phyloP scores from a whole-genome alignment of 805 yeast genomes.

The Maudiozyma bulderi region DNA sequence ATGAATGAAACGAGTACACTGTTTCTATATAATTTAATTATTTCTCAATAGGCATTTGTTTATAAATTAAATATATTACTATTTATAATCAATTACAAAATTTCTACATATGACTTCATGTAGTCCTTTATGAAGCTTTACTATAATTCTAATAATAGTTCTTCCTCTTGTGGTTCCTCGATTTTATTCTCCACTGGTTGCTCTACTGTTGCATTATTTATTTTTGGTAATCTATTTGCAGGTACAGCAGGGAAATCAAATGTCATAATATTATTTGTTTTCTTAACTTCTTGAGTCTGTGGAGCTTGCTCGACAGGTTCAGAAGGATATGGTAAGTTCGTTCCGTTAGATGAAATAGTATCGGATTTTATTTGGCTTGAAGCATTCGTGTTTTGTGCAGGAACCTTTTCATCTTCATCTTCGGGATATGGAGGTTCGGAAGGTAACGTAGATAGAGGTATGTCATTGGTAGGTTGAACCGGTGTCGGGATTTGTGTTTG shows the following conservation, averaged over 20 bases:
- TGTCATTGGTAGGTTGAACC: background rate
- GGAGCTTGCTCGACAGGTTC: constrained; percentile 6
- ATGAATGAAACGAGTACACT: too few relatives aligned
- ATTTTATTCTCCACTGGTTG: constrained; percentile 11
- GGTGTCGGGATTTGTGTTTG: background rate
- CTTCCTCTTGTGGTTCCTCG: constrained; percentile 18
- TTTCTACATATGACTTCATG: too few relatives aligned
- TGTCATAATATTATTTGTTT: constrained; percentile 25
- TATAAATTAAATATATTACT: background rate
- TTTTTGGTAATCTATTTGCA: constrained; percentile 16
- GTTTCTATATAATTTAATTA: too few relatives aligned
- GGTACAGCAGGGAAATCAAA: constrained; percentile 37
- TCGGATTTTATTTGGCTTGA: constrained; percentile 17
- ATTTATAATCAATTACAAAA: background rate
- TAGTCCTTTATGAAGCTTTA: background rate
- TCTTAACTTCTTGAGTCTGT: background rate
- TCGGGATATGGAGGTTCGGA: constrained; percentile 26
- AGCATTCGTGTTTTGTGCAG: too few relatives aligned
- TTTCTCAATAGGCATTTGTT: background rate
- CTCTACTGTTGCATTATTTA: background rate
- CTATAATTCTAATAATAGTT: constrained; percentile 24
- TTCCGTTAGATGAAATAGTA: constrained; percentile 6
- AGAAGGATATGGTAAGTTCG: constrained; percentile 13
- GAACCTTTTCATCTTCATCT: constrained; percentile 8
- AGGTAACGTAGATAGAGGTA: constrained; percentile 4